A percentile compares a stretch with the other conserved stretches of the same genome.
Evolutionary conservation across 495 filamentous ascomycete genomes (phyloP).

Genomic region (Lindgomyces ingoldianus): DNA sequence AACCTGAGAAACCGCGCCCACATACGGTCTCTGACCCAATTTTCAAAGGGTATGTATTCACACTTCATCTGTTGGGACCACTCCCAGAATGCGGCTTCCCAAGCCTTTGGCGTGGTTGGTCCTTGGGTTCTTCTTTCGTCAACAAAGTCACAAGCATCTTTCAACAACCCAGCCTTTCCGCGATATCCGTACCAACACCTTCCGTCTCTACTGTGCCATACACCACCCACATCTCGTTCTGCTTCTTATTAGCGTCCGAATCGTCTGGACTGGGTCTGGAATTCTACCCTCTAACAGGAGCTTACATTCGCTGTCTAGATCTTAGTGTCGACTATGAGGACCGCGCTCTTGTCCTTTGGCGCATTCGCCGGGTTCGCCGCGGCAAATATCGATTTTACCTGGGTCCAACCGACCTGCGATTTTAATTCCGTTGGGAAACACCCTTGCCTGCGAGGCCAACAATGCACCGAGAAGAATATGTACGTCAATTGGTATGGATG

Average conservation of each 20-base stretch:
- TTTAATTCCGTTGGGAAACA: neutral
- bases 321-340: conserved; percentile 23
- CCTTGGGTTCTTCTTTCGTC: too few species aligned
- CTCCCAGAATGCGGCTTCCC: too few species aligned
- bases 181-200: too few species aligned
- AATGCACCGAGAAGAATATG: conserved; percentile 30
- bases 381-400: conserved; percentile 36
- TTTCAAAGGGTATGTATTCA: too few species aligned
- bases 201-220: neutral
- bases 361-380: conserved; percentile 28
- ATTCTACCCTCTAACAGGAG: neutral
- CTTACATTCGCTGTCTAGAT: conserved; percentile 27
- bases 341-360: conserved; percentile 20
- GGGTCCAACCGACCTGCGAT: conserved; percentile 32
- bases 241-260: neutral
- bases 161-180: too few species aligned
- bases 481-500: conserved; percentile 6
- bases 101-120: too few species aligned
- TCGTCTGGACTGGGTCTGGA: neutral
- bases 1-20: too few species aligned
- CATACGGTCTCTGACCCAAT: too few species aligned
- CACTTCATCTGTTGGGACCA: too few species aligned
- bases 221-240: neutral
- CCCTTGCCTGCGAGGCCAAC: conserved; percentile 31
- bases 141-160: too few species aligned